phyloP scores from a whole-genome alignment of 2,329 filamentous ascomycete species.

The Xylaria arbuscula region DNA sequence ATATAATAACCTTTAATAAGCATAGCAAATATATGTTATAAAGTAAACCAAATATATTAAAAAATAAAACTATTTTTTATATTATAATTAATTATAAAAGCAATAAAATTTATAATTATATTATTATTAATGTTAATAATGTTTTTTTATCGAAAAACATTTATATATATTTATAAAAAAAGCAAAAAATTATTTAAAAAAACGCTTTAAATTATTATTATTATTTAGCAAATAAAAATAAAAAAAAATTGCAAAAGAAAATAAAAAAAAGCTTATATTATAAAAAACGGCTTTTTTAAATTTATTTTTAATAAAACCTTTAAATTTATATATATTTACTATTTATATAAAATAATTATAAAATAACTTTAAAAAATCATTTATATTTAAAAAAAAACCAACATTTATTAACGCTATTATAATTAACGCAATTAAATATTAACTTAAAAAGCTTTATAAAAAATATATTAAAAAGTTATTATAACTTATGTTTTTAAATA shows the following conservation, averaged over 20 bases:
- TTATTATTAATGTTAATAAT: not conserved
- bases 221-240: not conserved
- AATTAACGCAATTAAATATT: not conserved
- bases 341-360: not conserved
- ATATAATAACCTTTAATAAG: not conserved
- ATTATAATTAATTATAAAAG: not conserved
- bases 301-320: not conserved
- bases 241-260: no score
- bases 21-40: not conserved
- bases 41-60: not conserved
- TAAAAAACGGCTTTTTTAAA: not conserved
- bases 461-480: not conserved
- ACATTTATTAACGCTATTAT: not conserved
- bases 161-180: not conserved
- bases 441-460: not conserved
- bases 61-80: not conserved
- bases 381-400: not conserved
- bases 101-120: not conserved
- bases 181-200: not conserved
- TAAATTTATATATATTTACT: not conserved
- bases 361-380: not conserved
- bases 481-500: not conserved
- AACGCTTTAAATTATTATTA: not conserved
- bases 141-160: not conserved
- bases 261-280: not conserved